A percentile compares a stretch with the other conserved stretches of the same genome.
phyloP scores from a whole-genome alignment of 805 yeast genomes.

The Komagataella mondaviorum region DNA sequence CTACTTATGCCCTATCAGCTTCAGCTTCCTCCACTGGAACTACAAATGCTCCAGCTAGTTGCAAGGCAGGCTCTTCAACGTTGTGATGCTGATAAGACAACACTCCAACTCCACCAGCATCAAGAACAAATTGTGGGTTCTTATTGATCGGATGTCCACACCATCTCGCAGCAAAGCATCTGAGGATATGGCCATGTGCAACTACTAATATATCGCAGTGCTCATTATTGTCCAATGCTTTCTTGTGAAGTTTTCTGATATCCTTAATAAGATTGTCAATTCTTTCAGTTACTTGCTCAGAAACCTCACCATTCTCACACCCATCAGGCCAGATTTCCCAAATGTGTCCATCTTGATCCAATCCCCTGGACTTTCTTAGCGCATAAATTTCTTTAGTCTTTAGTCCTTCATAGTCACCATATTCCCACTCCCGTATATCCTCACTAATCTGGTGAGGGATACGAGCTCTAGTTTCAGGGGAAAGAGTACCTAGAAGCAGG shows the following conservation, averaged over 20 bases:
- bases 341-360: conserved; percentile 22
- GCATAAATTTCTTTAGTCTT: conserved; percentile 52
- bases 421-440: conserved; percentile 88
- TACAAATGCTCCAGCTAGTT: conserved; percentile 70
- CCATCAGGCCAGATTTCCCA: conserved; percentile 92
- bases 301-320: conserved; percentile 79
- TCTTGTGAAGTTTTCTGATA: conserved; percentile 45
- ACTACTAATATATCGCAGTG: conserved; percentile 69
- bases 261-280: conserved; percentile 57
- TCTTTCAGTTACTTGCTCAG: conserved; percentile 53
- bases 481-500: conserved; percentile 39
- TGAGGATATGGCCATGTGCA: conserved; percentile 88
- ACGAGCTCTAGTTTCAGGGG: conserved; percentile 23
- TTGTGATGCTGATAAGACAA: conserved; percentile 79
- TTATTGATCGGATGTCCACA: conserved; percentile 37
- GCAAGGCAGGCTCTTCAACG: conserved; percentile 77
- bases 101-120: conserved; percentile 94
- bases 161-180: conserved; percentile 89
- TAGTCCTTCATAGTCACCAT: conserved; percentile 90
- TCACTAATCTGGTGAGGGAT: conserved; percentile 40
- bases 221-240: conserved; percentile 33
- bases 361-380: conserved; percentile 45
- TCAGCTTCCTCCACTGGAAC: conserved; percentile 55
- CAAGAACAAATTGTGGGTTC: conserved; percentile 76
- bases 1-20: conserved; percentile 5